Base-by-base conservation (phyloP, 176 grass and related monocot species). In the Urochloa ruziziensis region DNA sequence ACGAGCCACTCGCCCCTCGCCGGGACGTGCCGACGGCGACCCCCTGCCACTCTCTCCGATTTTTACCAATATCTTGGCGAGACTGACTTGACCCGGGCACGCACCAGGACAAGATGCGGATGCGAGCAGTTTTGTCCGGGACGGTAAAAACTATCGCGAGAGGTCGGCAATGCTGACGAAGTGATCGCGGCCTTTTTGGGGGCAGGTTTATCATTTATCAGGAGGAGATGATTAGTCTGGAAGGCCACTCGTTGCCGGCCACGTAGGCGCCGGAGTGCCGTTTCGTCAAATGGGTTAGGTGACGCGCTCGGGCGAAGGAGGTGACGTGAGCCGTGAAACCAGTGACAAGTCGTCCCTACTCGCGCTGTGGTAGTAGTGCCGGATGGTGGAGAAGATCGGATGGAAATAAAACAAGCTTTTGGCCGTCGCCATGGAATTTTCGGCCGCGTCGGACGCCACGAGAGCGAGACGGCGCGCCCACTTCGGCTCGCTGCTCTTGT, bases 131-230 rank as follows among this genome's bases (percentile, higher is more conserved):
- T 27, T 59, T 59, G 56, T 36, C 14, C 15, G 32, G 27, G 48
- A 15, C 27, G 35, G 85, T 81, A 74, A 80, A 80, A 73, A 84
- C 7, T 66, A 47, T 85, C 62, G 63, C 4, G 78, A 58, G 54
- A 23, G 77, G 71, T 75, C 71, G 88, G 70, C 88, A 81, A 70
- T 18, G 70, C 61, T 34, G 80, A 78, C 73, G 64, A 15, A 25
- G 51, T 30, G 1, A 40, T 24, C 21, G 17, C 6, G 72, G 49
- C 14, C 33, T 23, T 16, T n/a, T 71, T n/a, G n/a, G 68, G 40
- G 42, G 2, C 39, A 70, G 37, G 0, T 36, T 37, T 13, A 13
- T 27, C 33, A n/a, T n/a, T n/a, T n/a, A n/a, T n/a, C n/a, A n/a
- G n/a, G n/a, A n/a, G 0, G 47, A 1, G 66, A 57, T 77, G 44